Evolutionary conservation across 2,329 filamentous ascomycete genomes (phyloP).

Genomic region (Alternaria viburni): DNA sequence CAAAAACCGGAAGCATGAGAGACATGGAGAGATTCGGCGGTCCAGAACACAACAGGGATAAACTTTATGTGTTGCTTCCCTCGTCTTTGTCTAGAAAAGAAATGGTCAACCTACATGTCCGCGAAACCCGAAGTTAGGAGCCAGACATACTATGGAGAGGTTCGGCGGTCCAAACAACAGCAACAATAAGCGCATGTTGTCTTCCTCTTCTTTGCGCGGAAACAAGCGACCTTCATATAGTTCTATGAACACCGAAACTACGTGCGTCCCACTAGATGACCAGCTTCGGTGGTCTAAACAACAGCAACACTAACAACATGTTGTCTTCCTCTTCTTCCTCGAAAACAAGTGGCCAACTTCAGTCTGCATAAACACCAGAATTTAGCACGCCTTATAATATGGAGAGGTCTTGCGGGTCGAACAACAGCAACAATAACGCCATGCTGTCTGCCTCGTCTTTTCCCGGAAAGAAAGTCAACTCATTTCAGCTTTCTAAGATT

Average conservation of each 20-base stretch:
- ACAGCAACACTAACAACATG: neutral
- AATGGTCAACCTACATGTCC: neutral
- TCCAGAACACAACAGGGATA: neutral
- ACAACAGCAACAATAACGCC: too few relatives aligned
- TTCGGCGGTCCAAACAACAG: neutral
- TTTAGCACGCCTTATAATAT: too few relatives aligned
- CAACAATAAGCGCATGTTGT: neutral
- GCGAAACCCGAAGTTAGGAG: neutral
- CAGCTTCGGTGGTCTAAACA: neutral
- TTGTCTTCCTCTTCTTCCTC: neutral
- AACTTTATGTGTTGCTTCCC: neutral
- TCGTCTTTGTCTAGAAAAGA: neutral
- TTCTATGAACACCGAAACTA: neutral
- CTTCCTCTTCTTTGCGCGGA: neutral
- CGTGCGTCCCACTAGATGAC: fast-evolving
- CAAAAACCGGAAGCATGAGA: fast-evolving
- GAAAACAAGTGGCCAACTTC: too few relatives aligned
- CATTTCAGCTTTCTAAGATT: too few relatives aligned
- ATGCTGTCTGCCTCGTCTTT: too few relatives aligned
- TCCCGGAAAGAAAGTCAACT: too few relatives aligned
- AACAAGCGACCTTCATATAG: neutral
- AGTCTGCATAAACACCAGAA: too few relatives aligned
- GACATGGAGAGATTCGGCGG: neutral
- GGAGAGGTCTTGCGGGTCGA: too few relatives aligned
- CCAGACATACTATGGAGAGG: neutral